Conservation (phyloP, 2,329 filamentous ascomycete species). For the Metarhizium robertsii region DNA sequence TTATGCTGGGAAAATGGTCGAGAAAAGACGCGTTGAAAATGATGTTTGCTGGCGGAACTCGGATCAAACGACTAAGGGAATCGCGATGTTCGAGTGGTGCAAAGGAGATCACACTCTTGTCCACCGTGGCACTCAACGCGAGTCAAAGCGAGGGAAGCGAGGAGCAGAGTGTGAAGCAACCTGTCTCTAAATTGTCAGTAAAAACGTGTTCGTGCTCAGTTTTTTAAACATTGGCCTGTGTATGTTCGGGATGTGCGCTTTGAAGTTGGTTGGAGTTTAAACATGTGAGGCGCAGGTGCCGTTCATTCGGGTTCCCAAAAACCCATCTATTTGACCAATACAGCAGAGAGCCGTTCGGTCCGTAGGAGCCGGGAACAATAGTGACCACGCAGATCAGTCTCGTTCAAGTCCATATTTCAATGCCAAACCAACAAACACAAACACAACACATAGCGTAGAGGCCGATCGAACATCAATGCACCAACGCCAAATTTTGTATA, state of each 20-base stretch:
- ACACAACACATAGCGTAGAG: neutral
- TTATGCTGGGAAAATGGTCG: constrained; percentile 1
- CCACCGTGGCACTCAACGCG: neutral
- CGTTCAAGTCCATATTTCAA: no score
- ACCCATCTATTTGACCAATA: no score
- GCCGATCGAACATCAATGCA: neutral
- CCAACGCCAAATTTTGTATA: neutral
- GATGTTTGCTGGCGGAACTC: neutral
- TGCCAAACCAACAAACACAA: neutral
- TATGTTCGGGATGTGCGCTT: no score
- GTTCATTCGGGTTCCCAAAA: no score
- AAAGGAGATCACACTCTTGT: neutral
- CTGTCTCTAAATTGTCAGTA: neutral
- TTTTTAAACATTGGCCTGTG: neutral
- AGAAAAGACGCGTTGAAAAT: neutral
- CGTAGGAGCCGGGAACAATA: no score
- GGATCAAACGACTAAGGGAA: constrained; percentile 2
- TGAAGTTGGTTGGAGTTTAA: no score
- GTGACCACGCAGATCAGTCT: no score
- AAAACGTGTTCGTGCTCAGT: neutral
- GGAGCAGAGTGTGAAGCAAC: neutral
- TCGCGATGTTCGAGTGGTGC: neutral
- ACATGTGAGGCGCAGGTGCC: no score
- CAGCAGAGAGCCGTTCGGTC: no score
- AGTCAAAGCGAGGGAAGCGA: neutral